These are phyloP conservation scores for Leucogyrophana mollusca DNA, from an alignment of 768 basidiomycete genomes.

Conservation along the genomic window DNA sequence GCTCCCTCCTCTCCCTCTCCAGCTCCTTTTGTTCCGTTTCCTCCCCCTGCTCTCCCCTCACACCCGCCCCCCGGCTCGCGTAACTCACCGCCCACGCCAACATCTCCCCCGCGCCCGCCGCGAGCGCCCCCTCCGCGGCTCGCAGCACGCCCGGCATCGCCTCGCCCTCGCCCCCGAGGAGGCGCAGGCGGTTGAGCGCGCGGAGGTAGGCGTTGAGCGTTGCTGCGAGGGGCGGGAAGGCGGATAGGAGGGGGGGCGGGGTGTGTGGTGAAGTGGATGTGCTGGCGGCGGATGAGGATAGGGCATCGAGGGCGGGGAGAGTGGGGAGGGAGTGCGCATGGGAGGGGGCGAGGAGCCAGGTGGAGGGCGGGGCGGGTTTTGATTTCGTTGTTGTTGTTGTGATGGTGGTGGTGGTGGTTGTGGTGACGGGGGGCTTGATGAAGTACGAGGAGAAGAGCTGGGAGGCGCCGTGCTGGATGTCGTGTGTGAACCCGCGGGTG, in stretches of 20 bases:
- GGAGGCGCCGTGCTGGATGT: conserved; percentile 29
- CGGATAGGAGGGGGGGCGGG: conserved; percentile 68
- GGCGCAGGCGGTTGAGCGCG: conserved; percentile 76
- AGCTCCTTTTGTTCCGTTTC: conserved; percentile 28
- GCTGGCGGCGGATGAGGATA: conserved; percentile 16
- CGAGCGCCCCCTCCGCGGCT: conserved; percentile 53
- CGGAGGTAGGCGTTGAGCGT: conserved; percentile 72
- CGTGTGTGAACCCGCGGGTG: conserved; percentile 48
- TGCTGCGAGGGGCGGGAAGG: conserved; percentile 74
- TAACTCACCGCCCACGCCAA: conserved; percentile 46
- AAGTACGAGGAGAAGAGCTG: conserved; percentile 23
- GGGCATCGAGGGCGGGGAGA: conserved; percentile 16
- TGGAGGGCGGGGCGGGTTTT: conserved; percentile 39
- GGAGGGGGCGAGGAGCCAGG: conserved; percentile 47
- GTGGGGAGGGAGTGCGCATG: conserved; percentile 30
- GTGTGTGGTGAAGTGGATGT: conserved; percentile 47
- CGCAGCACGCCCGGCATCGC: conserved; percentile 49
- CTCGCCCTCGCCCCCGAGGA: no score
- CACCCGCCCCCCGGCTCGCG: no score
- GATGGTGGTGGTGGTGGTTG: conserved; percentile 8
- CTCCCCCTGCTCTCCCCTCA: conserved; percentile 26
- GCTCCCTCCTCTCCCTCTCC: conserved; percentile 31
- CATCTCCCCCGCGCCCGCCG: conserved; percentile 41
- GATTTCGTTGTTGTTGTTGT: conserved; percentile 4
- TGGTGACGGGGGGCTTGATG: not conserved